Evolutionary conservation across 2,329 filamentous ascomycete genomes (phyloP), one percentile per base, ranked within the genome.

Genomic region (Corinectria fuckeliana): DNA sequence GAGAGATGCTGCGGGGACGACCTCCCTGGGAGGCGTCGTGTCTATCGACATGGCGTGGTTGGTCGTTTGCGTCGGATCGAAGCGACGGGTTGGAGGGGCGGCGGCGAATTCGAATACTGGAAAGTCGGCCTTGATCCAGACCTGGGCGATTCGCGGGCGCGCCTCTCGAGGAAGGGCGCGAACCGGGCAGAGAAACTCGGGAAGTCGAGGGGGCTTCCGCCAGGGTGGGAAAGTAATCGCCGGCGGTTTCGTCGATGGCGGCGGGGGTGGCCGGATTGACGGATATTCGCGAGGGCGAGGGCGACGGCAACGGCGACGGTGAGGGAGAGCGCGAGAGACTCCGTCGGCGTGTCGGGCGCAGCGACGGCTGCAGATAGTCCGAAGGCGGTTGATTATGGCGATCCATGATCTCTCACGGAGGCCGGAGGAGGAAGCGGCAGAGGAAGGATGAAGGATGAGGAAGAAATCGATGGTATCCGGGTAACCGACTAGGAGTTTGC

Each of bases 1-100:
- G 76, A 5, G 76, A 78, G 13, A 74, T 58, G 62, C 76, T 78
- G 18, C 76, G 70, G 2, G 73, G 74, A 5, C 76, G 71, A 6
- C 61, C 62, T 44, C 60, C 45, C 2, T 63, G 64, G 8, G 59
- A 62, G 5, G 48, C 64, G 50, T 68, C 63, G 30, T 50, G 38
- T 14, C 34, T 42, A 10, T 36, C 48, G 18, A 54, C 23, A 45
- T 56, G 36, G n/a, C 58, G 21, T 10, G 18, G 34, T 34, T 41
- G 53, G 5, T 21, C 39, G 38, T 26, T 45, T 8, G 18, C 20
- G 49, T 47, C 13, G 36, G 57, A 67, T 28, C 58, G 56, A 4
- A 71, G 53, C 10, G 69, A 70, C 10, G 59, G 59, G 44, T 70
- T 68, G 23, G 69, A 71, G 14, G 36, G 51, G 7, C 69, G 69